A percentile compares a stretch with the other conserved stretches of the same genome.
Evolutionary conservation across 2,329 filamentous ascomycete genomes (phyloP).

Genomic region (Tolypocladium paradoxum): DNA sequence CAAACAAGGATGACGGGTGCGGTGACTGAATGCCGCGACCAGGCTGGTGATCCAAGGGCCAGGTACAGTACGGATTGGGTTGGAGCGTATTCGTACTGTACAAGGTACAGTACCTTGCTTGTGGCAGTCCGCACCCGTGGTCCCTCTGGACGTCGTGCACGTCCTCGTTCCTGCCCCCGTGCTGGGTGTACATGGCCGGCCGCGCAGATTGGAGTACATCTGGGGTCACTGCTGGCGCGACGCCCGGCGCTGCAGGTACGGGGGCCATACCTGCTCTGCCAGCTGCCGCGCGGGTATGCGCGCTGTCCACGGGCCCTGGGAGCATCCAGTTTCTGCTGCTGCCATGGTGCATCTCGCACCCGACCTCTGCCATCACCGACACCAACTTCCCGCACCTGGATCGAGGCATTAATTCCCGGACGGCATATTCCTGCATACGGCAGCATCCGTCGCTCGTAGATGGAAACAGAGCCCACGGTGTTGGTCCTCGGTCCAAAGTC

Average conservation of each 20-base stretch:
- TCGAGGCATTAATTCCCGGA: not conserved
- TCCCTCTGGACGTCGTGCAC: too few relatives aligned
- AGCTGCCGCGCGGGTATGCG: not conserved
- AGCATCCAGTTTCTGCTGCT: not conserved
- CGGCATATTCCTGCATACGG: not conserved
- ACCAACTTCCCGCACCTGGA: not conserved
- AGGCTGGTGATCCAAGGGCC: too few relatives aligned
- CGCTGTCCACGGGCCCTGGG: not conserved
- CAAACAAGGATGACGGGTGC: slow-evolving; percentile 1
- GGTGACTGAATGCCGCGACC: not conserved
- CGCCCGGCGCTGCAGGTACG: not conserved
- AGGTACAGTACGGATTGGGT: too few relatives aligned
- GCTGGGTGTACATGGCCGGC: not conserved
- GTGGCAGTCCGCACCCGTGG: too few relatives aligned
- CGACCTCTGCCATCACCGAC: not conserved
- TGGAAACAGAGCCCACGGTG: too few relatives aligned
- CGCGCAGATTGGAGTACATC: not conserved
- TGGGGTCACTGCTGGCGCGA: not conserved
- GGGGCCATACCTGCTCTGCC: not conserved
- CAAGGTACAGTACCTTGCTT: too few relatives aligned
- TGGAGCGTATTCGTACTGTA: too few relatives aligned
- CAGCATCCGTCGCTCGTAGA: too few relatives aligned
- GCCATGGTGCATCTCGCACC: not conserved
- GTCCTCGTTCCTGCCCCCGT: too few relatives aligned
- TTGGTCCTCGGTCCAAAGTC: not conserved